These are phyloP conservation scores for Acanthamoeba healyi DNA, from an alignment of 208 protist species.

Conservation along the genomic window DNA sequence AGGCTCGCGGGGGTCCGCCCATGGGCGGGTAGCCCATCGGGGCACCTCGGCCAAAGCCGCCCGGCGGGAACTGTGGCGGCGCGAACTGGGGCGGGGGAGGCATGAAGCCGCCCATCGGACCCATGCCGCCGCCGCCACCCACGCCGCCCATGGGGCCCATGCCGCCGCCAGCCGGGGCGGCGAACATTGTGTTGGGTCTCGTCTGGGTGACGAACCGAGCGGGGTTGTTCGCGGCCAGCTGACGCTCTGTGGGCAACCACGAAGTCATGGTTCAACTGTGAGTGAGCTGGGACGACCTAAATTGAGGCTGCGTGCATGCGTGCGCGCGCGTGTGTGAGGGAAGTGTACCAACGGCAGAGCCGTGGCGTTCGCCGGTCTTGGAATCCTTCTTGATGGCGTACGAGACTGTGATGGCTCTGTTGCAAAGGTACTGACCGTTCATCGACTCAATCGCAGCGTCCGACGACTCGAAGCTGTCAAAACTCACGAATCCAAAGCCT, in stretches of 20 bases:
- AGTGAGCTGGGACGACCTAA: background rate
- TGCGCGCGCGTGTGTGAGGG: background rate
- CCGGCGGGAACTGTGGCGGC: background rate
- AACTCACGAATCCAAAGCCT: conserved; percentile 95
- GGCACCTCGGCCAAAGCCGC: background rate
- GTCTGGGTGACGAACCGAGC: conserved; percentile 45
- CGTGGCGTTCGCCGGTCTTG: conserved; percentile 91
- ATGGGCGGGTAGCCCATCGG: conserved; percentile 48
- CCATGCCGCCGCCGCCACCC: background rate
- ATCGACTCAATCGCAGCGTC: conserved; percentile 93
- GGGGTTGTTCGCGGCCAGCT: conserved; percentile 85
- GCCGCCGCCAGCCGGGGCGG: background rate
- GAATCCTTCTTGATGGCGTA: conserved; percentile 95
- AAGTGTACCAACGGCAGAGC: too few relatives aligned
- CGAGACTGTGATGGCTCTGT: conserved; percentile 90
- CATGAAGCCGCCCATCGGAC: background rate
- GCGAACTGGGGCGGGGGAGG: background rate
- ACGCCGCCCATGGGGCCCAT: background rate
- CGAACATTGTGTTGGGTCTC: conserved; percentile 77
- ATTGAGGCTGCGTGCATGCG: background rate
- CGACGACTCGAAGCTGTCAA: conserved; percentile 93
- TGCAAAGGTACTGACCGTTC: conserved; percentile 91
- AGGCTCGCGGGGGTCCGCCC: conserved; percentile 26
- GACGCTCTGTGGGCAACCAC: conserved; percentile 85
- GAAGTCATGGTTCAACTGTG: background rate